These are phyloP conservation scores for Chaetomidium leptoderma DNA, from an alignment of 495 filamentous ascomycete species.

Conservation along the genomic window DNA sequence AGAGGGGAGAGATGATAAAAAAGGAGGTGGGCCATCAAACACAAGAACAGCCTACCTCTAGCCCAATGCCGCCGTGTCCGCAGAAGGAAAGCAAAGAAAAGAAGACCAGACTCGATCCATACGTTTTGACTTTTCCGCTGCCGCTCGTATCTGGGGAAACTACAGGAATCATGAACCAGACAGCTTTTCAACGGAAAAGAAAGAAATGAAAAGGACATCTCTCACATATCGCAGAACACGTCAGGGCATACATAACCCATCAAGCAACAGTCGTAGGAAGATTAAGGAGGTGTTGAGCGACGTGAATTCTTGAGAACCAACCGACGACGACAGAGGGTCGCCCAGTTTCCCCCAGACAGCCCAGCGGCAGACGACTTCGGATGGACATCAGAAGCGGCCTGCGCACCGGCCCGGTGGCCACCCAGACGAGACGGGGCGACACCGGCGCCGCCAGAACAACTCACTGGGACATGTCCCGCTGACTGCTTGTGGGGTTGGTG, in stretches of 20 bases:
- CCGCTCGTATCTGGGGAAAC: not conserved
- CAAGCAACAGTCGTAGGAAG: not conserved
- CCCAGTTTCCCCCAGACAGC: not conserved
- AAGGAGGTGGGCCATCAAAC: not conserved
- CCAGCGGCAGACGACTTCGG: not conserved
- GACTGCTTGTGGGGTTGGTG: not conserved
- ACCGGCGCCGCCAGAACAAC: not conserved
- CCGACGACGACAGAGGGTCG: not conserved
- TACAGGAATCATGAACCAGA: too few species aligned
- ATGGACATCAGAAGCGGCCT: not conserved
- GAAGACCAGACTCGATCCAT: not conserved
- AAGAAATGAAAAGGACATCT: not conserved
- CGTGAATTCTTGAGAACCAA: slow-evolving; percentile 9
- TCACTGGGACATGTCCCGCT: not conserved
- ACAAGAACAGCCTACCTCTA: not conserved
- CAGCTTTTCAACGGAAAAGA: not conserved
- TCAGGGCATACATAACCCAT: slow-evolving; percentile 1
- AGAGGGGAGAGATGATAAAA: not conserved
- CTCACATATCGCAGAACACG: slow-evolving; percentile 1
- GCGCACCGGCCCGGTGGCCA: too few species aligned
- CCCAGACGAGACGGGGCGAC: not conserved
- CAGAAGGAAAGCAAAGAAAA: not conserved
- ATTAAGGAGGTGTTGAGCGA: slow-evolving; percentile 4
- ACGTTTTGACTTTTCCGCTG: not conserved
- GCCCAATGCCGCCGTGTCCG: not conserved